Percentiles rank a stretch among this genome's conserved stretches.
phyloP scores from a whole-genome alignment of 768 basidiomycete genomes.

The Symmetrospora coprosmae region DNA sequence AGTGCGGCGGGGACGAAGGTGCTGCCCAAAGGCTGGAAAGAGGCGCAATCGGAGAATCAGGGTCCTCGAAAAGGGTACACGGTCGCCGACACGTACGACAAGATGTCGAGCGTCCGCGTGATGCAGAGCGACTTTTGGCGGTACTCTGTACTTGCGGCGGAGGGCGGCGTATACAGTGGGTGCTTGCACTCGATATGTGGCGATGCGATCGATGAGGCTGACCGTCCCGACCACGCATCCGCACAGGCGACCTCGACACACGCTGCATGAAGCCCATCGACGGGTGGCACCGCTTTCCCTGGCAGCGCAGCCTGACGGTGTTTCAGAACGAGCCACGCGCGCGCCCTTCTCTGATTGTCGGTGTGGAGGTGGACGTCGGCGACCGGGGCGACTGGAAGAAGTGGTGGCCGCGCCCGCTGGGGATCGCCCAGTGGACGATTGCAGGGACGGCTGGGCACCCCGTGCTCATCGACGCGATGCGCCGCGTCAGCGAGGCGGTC shows the following conservation, averaged over 20 bases:
- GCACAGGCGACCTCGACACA: slow-evolving; percentile 36
- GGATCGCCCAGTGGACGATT: slow-evolving; percentile 43
- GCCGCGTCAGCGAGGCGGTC: slow-evolving; percentile 35
- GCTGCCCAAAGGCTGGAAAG: background rate
- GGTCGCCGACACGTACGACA: slow-evolving; percentile 24
- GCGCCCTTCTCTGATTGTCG: slow-evolving; percentile 38
- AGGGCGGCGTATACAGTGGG: slow-evolving; percentile 29
- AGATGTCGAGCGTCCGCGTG: slow-evolving; percentile 18
- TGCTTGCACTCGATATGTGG: background rate
- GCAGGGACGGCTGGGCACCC: slow-evolving; percentile 40
- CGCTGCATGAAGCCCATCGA: slow-evolving; percentile 31
- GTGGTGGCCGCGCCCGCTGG: slow-evolving; percentile 39
- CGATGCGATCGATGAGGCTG: background rate
- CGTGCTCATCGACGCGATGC: slow-evolving; percentile 39
- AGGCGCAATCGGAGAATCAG: background rate
- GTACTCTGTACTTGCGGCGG: slow-evolving; percentile 27
- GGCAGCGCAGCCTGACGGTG: slow-evolving; percentile 28
- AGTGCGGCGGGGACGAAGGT: background rate
- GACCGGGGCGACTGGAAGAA: slow-evolving; percentile 40
- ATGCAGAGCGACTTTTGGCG: slow-evolving; percentile 30
- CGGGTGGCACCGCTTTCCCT: slow-evolving; percentile 21
- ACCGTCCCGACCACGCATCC: no score
- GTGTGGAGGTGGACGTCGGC: slow-evolving; percentile 43
- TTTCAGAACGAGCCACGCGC: slow-evolving; percentile 27
- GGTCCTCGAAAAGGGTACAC: slow-evolving; percentile 16